These are phyloP conservation scores for Hibiscus trionum DNA, from an alignment of 345 rosid genomes.

Conservation along the genomic window DNA sequence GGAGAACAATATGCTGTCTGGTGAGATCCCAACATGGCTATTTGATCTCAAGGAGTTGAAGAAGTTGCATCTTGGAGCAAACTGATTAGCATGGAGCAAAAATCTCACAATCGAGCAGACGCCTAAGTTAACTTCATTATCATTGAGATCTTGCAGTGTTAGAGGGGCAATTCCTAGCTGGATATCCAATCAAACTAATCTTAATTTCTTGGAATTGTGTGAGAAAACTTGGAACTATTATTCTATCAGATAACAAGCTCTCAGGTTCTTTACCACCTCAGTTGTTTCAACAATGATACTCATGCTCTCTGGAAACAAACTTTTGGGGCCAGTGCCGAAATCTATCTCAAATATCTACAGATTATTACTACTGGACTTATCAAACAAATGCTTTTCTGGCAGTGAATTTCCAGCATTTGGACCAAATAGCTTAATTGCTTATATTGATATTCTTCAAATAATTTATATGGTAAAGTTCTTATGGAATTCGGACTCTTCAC, in stretches of 20 bases:
- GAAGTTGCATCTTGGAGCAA: conserved; percentile 12
- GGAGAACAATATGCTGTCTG: conserved; percentile 13
- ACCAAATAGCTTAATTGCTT: background rate
- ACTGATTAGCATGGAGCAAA: conserved; percentile 8
- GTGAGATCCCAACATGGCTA: conserved; percentile 24
- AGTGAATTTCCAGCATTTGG: conserved; percentile 22
- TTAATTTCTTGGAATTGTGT: conserved; percentile 21
- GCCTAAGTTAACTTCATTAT: conserved; percentile 3
- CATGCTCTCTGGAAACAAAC: conserved; percentile 23
- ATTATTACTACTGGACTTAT: conserved; percentile 19
- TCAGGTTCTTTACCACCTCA: conserved; percentile 21
- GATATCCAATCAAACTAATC: conserved; percentile 18
- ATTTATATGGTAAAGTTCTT: conserved; percentile 27
- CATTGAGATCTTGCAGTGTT: conserved; percentile 8
- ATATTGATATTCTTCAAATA: conserved; percentile 9
- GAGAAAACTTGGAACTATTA: background rate
- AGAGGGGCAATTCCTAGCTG: conserved; percentile 8
- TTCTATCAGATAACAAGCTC: conserved; percentile 20
- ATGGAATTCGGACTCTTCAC: background rate
- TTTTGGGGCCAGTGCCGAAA: conserved; percentile 27
- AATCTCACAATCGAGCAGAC: conserved; percentile 4
- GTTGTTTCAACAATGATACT: conserved; percentile 15
- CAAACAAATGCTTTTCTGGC: conserved; percentile 25
- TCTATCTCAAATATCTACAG: conserved; percentile 18
- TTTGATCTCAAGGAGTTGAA: conserved; percentile 13